Evolutionary conservation across 139 green algal genomes (phyloP), one percentile per base, ranked within the genome.

Genomic region (Eudorina sp.): DNA sequence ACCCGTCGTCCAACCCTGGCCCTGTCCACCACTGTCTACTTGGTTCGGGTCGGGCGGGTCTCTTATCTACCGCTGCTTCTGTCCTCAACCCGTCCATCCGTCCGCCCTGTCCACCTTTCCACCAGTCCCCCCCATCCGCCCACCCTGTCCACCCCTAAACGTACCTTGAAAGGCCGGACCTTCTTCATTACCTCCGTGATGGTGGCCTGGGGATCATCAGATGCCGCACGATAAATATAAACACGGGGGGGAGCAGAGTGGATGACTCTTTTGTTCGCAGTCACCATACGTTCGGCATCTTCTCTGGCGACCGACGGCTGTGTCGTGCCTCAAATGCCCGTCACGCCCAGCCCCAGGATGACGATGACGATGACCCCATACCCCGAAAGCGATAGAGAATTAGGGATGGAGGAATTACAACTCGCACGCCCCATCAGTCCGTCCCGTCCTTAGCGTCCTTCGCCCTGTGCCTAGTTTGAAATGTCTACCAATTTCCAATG

Each of bases 91-190:
- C n/a, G n/a, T n/a, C n/a, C n/a, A n/a, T n/a, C n/a, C n/a, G n/a
- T n/a, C n/a, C n/a, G n/a, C n/a, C n/a, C n/a, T n/a, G n/a, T n/a
- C n/a, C n/a, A n/a, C n/a, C n/a, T n/a, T n/a, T n/a, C n/a, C n/a
- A n/a, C n/a, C n/a, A n/a, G n/a, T n/a, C n/a, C n/a, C n/a, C n/a
- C n/a, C n/a, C n/a, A n/a, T n/a, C n/a, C n/a, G n/a, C n/a, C n/a
- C n/a, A n/a, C n/a, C n/a, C n/a, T n/a, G n/a, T n/a, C n/a, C n/a
- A n/a, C n/a, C n/a, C n/a, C n/a, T n/a, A n/a, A n/a, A n/a, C n/a
- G 31, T 43, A 81, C 73, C 73, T 78, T 66, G 81, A 87, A 87
- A 6, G 81, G 81, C 31, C 31, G n/a, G 31, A 87, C 51, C 27
- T 73, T 74, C 25, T 21, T 13, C 81, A 87, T 68, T 27, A 87